Evolutionary conservation across 2,329 filamentous ascomycete genomes (phyloP).

Genomic region (Colletotrichum echinochloae): DNA sequence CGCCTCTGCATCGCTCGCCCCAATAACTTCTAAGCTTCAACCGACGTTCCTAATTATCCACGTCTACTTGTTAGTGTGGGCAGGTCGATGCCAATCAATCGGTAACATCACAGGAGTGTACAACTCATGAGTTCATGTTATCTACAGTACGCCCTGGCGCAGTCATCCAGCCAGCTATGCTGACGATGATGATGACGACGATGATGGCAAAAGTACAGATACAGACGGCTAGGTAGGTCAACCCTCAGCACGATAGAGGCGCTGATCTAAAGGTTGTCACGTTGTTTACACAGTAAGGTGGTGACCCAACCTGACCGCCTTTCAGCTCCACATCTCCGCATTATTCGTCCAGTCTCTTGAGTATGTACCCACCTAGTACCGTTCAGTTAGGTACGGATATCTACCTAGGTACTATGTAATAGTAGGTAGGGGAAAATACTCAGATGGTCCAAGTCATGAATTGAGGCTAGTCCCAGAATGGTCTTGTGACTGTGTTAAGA

Average conservation of each 20-base stretch:
- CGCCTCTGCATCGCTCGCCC: slow-evolving; percentile 10
- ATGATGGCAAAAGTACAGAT: neutral
- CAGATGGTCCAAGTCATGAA: slow-evolving; percentile 13
- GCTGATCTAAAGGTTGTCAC: neutral
- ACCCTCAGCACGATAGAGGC: neutral
- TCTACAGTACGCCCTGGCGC: neutral
- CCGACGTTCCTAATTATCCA: neutral
- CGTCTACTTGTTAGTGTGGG: no score
- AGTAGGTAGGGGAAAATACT: no score
- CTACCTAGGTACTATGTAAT: no score
- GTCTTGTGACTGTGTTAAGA: no score
- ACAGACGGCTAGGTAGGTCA: neutral
- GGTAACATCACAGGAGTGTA: neutral
- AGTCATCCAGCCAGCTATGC: neutral
- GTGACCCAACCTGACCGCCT: slow-evolving; percentile 34
- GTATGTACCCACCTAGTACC: no score
- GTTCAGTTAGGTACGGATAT: no score
- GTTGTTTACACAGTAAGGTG: no score
- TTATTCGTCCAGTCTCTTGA: slow-evolving; percentile 22
- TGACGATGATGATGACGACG: neutral
- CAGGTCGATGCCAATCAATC: neutral
- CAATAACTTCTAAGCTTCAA: slow-evolving; percentile 9
- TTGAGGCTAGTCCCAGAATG: slow-evolving; percentile 4
- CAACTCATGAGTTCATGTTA: slow-evolving; percentile 18
- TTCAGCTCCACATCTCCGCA: slow-evolving; percentile 33